Conservation (phyloP, 805 yeast species). For the Lipomyces kockii region DNA sequence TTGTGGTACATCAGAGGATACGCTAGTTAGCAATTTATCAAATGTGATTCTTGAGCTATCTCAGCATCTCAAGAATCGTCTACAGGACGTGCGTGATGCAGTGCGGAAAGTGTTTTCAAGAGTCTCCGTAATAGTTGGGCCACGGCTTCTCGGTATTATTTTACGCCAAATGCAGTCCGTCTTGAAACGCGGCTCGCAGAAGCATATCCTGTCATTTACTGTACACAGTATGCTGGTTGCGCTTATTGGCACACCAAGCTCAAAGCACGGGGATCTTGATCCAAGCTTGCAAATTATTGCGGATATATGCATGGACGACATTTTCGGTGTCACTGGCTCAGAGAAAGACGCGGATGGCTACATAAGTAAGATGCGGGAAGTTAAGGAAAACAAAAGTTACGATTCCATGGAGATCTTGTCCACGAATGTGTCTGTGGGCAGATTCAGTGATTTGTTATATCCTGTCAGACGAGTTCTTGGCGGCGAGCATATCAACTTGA, state of each 20-base stretch:
- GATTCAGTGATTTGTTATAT: conserved; percentile 60
- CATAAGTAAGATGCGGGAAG: conserved; percentile 82
- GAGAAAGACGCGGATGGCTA: conserved; percentile 96
- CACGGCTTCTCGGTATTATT: conserved; percentile 72
- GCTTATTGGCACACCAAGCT: conserved; percentile 47
- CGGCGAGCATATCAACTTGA: conserved; percentile 65
- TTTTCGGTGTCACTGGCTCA: conserved; percentile 87
- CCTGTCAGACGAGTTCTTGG: conserved; percentile 71
- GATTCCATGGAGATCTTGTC: conserved; percentile 85
- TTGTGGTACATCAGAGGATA: conserved; percentile 62
- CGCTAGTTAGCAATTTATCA: conserved; percentile 66
- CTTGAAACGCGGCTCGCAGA: conserved; percentile 84
- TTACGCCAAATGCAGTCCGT: conserved; percentile 79
- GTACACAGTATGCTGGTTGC: conserved; percentile 72
- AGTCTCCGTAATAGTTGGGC: conserved; percentile 68
- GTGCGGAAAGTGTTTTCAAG: conserved; percentile 75
- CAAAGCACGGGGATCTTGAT: conserved; percentile 76
- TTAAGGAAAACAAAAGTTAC: conserved; percentile 82
- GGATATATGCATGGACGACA: conserved; percentile 84
- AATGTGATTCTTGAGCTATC: conserved; percentile 85
- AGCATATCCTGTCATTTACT: conserved; percentile 89
- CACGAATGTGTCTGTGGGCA: conserved; percentile 60
- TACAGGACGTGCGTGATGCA: conserved; percentile 87
- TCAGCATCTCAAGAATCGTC: conserved; percentile 81
- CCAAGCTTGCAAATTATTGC: conserved; percentile 61